Conservation (phyloP, 192 early-diverging fungal species). For the Ambispora gerdemannii region DNA sequence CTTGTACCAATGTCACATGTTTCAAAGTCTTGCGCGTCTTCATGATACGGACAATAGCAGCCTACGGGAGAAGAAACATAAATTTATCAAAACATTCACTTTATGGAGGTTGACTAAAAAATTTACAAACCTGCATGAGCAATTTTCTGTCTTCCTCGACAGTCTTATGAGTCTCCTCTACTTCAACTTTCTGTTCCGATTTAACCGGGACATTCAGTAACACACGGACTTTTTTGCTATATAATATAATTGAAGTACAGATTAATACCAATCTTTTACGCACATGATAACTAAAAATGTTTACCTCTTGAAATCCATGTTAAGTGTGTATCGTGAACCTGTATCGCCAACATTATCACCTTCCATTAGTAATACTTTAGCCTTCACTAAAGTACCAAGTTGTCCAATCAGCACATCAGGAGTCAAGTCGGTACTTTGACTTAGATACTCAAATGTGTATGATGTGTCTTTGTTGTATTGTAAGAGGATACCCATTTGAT, state of each 20-base stretch:
- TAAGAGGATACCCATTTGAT: constrained; percentile 91
- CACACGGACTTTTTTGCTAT: constrained; percentile 82
- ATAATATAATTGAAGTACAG: background rate
- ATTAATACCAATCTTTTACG: background rate
- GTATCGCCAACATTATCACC: constrained; percentile 56
- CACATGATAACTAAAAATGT: background rate
- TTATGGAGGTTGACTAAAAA: background rate
- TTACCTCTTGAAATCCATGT: constrained; percentile 69
- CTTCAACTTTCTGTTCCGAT: constrained; percentile 86
- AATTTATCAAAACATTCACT: background rate
- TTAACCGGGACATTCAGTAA: constrained; percentile 85
- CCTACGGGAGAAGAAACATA: constrained; percentile 37
- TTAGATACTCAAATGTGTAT: constrained; percentile 77
- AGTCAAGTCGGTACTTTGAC: constrained; percentile 68
- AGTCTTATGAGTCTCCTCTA: constrained; percentile 87
- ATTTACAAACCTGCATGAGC: constrained; percentile 75
- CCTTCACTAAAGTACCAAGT: constrained; percentile 77
- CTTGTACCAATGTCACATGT: constrained; percentile 80
- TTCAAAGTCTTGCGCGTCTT: constrained; percentile 92
- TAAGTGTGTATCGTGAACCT: constrained; percentile 66
- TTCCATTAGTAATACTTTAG: constrained; percentile 68
- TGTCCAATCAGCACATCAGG: constrained; percentile 63
- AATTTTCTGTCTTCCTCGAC: constrained; percentile 90
- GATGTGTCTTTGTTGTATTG: constrained; percentile 80
- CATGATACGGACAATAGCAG: constrained; percentile 99